Percentiles rank a stretch among this genome's conserved stretches.
Evolutionary conservation across 2,329 filamentous ascomycete species (phyloP).

Genomic region (Nigrospora osmanthi): DNA sequence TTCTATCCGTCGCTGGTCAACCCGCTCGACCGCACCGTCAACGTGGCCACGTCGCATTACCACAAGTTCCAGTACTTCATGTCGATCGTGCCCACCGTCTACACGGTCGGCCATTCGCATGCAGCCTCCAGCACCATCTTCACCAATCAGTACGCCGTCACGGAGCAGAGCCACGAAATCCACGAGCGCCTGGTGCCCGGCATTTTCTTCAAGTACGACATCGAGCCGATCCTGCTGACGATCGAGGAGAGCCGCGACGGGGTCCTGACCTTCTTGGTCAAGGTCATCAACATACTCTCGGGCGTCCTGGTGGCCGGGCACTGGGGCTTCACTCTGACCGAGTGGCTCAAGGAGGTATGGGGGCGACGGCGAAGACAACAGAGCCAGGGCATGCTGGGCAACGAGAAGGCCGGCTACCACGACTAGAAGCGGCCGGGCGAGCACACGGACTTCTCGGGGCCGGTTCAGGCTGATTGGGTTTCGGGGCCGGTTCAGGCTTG

Average conservation of each 20-base stretch:
- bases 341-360: constrained; percentile 58
- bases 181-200: constrained; percentile 70
- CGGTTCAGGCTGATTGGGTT: too few species aligned
- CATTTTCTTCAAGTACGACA: constrained; percentile 98
- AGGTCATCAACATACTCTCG: constrained; percentile 82
- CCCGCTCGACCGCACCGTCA: constrained; percentile 86
- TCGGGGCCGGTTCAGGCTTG: too few species aligned
- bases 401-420: constrained; percentile 28
- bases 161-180: constrained; percentile 70
- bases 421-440: constrained; percentile 10
- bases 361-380: constrained; percentile 38
- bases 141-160: constrained; percentile 98
- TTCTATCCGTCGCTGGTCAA: constrained; percentile 92
- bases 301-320: constrained; percentile 90
- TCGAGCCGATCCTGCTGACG: constrained; percentile 85
- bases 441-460: too few species aligned
- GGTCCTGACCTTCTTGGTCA: constrained; percentile 66
- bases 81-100: constrained; percentile 88
- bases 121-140: constrained; percentile 53
- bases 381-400: constrained; percentile 42
- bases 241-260: constrained; percentile 76
- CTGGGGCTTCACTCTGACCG: constrained; percentile 81
- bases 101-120: constrained; percentile 52
- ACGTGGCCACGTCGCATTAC: constrained; percentile 68
- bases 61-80: constrained; percentile 98